Base-by-base conservation (phyloP, 2,329 filamentous ascomycete species). In the Spiromastix sp. region DNA sequence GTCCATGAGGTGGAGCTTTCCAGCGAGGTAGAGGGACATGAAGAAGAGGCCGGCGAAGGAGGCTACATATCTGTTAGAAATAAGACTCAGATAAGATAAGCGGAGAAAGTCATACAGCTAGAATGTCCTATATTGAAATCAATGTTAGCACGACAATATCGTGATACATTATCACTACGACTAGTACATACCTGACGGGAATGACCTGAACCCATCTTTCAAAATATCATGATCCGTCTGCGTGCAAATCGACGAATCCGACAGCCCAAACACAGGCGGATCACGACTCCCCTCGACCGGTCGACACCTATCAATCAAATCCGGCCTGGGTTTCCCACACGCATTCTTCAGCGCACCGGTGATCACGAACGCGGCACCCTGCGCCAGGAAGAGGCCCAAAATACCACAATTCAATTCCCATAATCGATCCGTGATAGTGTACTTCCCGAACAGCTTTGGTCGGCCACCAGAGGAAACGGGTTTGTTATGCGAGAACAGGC, bases 381-480 rank as follows among this genome's bases (percentile, higher is more conserved):
- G 67, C 20, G 69, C 65, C 26, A 76, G 51, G 11, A 70, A 48
- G 38, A 77, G 52, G n/a, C 72, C 72, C 17, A 77, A 49, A 8
- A 75, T 63, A 2, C 72, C 72, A 45, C 72, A 75, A 46, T 77
- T 77, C 47, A 76, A 56, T 51, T 77, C 71, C 72, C 72, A 77
- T n/a, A 76, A 48, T 13, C 72, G 60, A 44, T 74, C 70, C 47
- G 70, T 69, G 45, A 70, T 63, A 25, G 65, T 59, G 47, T 74
- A 72, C 34, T 60, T 67, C 0, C 64, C 58, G 34, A 57, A 59
- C 24, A 63, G 33, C 42, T 60, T 56, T 32, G 58, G 54, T 7
- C 52, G 51, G n/a, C 40, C 42, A 11, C 52, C 37, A 16, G 56
- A 43, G 22, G 54, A 51, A 32, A 60, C 54, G 4, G 56, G 50